Percentiles rank a stretch among this genome's conserved stretches.
phyloP scores from a whole-genome alignment of 768 basidiomycete genomes.

The Boletus reticuloceps region DNA sequence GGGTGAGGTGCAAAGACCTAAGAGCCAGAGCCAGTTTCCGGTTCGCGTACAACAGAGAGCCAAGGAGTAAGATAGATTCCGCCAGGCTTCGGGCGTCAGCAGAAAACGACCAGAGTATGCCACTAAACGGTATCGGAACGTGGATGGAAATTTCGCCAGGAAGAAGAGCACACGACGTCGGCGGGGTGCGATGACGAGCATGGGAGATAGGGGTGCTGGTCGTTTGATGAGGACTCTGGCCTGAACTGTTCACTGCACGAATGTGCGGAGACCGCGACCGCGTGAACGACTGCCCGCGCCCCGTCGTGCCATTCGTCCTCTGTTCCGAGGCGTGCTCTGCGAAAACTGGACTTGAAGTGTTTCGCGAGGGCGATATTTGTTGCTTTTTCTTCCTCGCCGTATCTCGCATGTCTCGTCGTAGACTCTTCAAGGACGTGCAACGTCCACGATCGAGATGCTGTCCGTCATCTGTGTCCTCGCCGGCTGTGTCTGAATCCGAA shows the following conservation, averaged over 20 bases:
- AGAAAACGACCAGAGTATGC: constrained; percentile 43
- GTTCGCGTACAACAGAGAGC: constrained; percentile 56
- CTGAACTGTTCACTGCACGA: constrained; percentile 30
- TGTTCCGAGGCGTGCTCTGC: constrained; percentile 30
- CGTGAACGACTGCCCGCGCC: constrained; percentile 51
- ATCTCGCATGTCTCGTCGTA: constrained; percentile 25
- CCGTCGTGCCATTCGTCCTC: constrained; percentile 34
- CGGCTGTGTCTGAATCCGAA: constrained; percentile 50
- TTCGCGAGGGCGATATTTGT: constrained; percentile 23
- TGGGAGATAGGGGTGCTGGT: constrained; percentile 41
- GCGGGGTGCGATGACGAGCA: constrained; percentile 38
- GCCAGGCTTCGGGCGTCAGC: constrained; percentile 61
- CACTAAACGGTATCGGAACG: constrained; percentile 42
- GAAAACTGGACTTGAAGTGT: constrained; percentile 22
- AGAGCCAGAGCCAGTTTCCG: constrained; percentile 32
- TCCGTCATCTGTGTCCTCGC: constrained; percentile 59
- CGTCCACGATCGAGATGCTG: constrained; percentile 43
- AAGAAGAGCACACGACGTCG: constrained; percentile 36
- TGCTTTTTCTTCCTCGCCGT: constrained; percentile 28
- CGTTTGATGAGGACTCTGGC: constrained; percentile 36
- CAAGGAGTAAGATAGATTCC: constrained; percentile 65
- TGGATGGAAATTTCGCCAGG: constrained; percentile 47
- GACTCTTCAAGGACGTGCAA: constrained; percentile 31
- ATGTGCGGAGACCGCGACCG: constrained; percentile 71
- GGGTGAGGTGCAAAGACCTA: constrained; percentile 25